Percentiles rank a stretch among this genome's conserved stretches.
phyloP scores from a whole-genome alignment of 805 yeast species.

The Sugiyamaella qingdaonensis region DNA sequence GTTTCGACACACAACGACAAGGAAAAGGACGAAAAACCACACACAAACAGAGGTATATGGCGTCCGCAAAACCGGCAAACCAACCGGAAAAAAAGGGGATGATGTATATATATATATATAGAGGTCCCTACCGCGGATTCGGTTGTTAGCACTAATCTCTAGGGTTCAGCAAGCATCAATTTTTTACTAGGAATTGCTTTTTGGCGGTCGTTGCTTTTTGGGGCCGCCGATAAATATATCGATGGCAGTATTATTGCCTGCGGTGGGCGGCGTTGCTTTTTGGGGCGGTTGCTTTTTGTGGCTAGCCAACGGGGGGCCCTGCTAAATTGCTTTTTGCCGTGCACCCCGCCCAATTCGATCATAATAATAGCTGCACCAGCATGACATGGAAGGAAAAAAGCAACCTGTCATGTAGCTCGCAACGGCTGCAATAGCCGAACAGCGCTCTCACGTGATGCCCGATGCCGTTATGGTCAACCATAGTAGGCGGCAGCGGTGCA shows the following conservation, averaged over 20 bases:
- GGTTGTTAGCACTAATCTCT: neutral
- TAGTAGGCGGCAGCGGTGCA: too few species aligned
- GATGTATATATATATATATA: neutral
- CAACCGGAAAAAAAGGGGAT: neutral
- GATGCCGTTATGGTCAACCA: too few species aligned
- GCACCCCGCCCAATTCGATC: neutral
- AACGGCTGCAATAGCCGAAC: constrained; percentile 2
- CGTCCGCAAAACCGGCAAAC: neutral
- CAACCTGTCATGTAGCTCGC: neutral
- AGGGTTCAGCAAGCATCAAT: constrained; percentile 3
- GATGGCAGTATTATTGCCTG: neutral
- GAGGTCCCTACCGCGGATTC: neutral
- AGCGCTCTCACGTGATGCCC: neutral
- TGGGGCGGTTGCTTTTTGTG: neutral
- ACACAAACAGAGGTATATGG: neutral
- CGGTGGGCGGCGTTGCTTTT: neutral
- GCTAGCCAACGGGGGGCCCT: neutral
- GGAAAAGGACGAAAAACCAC: neutral
- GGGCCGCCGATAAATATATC: neutral
- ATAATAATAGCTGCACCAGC: constrained; percentile 1
- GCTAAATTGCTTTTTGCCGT: neutral
- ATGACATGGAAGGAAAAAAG: constrained; percentile 2
- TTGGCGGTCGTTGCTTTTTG: neutral
- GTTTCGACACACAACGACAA: neutral
- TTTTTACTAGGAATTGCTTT: neutral